Base-by-base conservation (phyloP, 495 filamentous ascomycete genomes). In the Friedmanniomyces endolithicus region DNA sequence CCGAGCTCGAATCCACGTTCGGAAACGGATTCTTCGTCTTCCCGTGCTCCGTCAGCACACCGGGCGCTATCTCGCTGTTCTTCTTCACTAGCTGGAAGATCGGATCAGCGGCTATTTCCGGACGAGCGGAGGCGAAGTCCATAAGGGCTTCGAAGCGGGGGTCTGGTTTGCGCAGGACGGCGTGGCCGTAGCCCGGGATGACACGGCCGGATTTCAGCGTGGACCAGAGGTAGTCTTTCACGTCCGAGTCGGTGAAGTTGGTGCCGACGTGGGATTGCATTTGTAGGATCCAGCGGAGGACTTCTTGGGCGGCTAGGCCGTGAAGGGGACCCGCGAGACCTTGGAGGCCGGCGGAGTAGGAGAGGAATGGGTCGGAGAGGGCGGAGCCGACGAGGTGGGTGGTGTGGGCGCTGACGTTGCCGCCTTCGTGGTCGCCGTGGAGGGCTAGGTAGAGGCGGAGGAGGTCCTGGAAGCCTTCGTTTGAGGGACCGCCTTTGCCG, bases 1-100 rank as follows among this genome's bases (percentile, higher is more conserved):
- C 92, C 1, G 87, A 94, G 52, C 79, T 81, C 17, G 82, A 85
- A 70, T 98, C 92, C 50, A 98, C 92, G 64, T 98, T 98, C 44
- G 92, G 92, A 70, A 87, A 89, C 8, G 90, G 90, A 75, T 97
- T 97, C 79, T 97, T 97, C 61, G 92, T 97, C 85, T 96, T 96
- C 64, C 92, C 92, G 63, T 98, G 92, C 73, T 95, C 80, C 52
- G 77, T 87, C 57, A 98, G 72, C 25, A 98, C 92, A 16, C 78
- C 78, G 11, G 92, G 92, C 0, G 92, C 92, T 49, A 85, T 78
- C 59, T 85, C 79, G 1, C 73, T 75, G 72, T 90, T 95, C 73
- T 84, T 81, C 77, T 87, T 85, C 31, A 98, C 92, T 16, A 98
- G 82, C 67, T 86, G 79, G 81, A 94, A 97, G 41, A 96, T 82